These are phyloP conservation scores for Erysimum cheiri DNA, from an alignment of 441 rosid genomes.

Conservation along the genomic window DNA sequence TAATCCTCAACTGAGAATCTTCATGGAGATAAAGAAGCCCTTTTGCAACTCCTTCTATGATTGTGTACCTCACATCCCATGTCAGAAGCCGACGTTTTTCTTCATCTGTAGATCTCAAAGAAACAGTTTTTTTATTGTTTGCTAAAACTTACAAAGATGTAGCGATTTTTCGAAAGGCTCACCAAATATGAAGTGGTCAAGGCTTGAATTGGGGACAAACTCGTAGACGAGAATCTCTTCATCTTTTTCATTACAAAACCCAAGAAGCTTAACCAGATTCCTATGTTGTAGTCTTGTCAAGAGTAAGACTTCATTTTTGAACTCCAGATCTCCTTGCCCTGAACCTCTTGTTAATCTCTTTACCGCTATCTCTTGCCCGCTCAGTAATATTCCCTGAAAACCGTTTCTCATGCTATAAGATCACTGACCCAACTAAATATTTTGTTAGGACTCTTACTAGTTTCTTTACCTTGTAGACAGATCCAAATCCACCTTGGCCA, in stretches of 20 bases:
- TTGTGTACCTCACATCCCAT: conserved; percentile 41
- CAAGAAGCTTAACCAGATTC: conserved; percentile 61
- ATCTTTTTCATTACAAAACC: conserved; percentile 49
- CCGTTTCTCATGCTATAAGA: background rate
- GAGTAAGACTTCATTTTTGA: conserved; percentile 58
- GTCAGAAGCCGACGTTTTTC: conserved; percentile 36
- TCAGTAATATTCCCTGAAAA: conserved; percentile 52
- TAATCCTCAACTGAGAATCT: conserved; percentile 41
- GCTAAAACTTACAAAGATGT: background rate
- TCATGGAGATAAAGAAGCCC: conserved; percentile 46
- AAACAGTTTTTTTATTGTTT: background rate
- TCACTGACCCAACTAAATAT: background rate
- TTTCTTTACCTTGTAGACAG: conserved; percentile 37
- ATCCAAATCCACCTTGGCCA: conserved; percentile 46
- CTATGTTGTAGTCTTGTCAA: conserved; percentile 60
- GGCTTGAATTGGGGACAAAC: conserved; percentile 54
- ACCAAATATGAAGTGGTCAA: conserved; percentile 56
- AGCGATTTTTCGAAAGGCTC: background rate
- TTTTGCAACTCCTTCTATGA: conserved; percentile 40
- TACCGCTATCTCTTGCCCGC: conserved; percentile 52
- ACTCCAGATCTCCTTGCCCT: conserved; percentile 55
- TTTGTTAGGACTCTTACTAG: background rate
- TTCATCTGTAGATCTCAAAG: conserved; percentile 26
- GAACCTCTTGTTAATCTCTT: conserved; percentile 52
- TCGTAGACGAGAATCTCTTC: conserved; percentile 62